Base-by-base conservation (phyloP, 768 basidiomycete species). In the Favolaschia claudopus region DNA sequence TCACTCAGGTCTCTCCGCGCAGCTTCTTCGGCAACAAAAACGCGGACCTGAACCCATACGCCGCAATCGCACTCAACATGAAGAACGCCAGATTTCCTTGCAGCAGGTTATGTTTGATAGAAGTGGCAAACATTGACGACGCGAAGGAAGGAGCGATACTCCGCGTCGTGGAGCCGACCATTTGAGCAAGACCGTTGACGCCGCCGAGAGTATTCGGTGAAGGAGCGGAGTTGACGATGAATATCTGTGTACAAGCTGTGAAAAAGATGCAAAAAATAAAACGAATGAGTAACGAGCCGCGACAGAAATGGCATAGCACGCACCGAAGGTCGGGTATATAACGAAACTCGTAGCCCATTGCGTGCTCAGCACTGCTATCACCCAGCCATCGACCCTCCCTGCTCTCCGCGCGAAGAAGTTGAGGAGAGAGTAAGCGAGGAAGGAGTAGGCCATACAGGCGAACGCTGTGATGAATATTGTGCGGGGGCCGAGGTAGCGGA, bases 161-260 rank as follows among this genome's bases (percentile, higher is more conserved):
- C 24, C 69, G 62, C 40, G 64, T 62, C 17, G 48, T 55, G 5
- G 68, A 63, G 8, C 56, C 46, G 1, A 66, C 53, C 55, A 70
- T 74, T 51, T 74, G 73, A 2, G 67, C 70, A 7, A 74, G 40
- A 10, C 71, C 73, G 46, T 71, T 71, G 15, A 68, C 68, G 13
- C 68, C 66, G 4, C 73, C 71, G 5, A 74, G 58, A 15, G 67
- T 54, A 20, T 58, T 58, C 20, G 51, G 60, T 7, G 64, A 55
- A 0, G 69, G 69, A 4, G 64, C 59, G 5, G 66, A 43, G 46
- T 67, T 63, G 6, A 68, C 62, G 25, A 70, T 39, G 53, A 64
- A 69, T 10, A 72, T 60, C 39, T 67, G 64, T 1, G 67, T 61
- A 52, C 62, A 65, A 5, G 61, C 71, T 71, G 39, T 9, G 9